These are phyloP conservation scores for Leccinum uliginosum DNA, from an alignment of 768 basidiomycete species.

Conservation along the genomic window DNA sequence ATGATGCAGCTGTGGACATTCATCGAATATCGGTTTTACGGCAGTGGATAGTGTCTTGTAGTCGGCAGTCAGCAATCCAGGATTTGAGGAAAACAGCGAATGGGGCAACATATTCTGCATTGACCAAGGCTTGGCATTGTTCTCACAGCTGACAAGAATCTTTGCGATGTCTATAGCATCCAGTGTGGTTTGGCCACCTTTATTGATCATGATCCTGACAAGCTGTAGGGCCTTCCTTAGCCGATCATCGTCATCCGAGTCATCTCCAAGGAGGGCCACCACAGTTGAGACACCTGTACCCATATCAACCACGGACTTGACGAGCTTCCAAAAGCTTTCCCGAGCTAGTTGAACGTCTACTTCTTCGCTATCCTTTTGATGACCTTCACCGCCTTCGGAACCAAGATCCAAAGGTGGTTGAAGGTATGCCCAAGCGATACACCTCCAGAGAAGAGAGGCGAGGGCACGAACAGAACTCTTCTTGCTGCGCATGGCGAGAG, in stretches of 20 bases:
- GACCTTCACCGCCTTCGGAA: conserved; percentile 24
- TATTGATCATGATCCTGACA: conserved; percentile 53
- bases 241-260: conserved; percentile 35
- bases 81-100: conserved; percentile 51
- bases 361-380: conserved; percentile 14
- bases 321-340: conserved; percentile 43
- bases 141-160: conserved; percentile 35
- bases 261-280: conserved; percentile 47
- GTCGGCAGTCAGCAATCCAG: conserved; percentile 53
- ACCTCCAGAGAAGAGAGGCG: conserved; percentile 61
- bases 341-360: conserved; percentile 27
- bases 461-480: conserved; percentile 63
- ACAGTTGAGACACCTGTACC: conserved; percentile 55
- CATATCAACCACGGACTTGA: conserved; percentile 53
- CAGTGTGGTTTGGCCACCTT: conserved; percentile 45
- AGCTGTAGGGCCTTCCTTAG: conserved; percentile 46
- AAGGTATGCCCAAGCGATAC: conserved; percentile 61
- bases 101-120: conserved; percentile 45
- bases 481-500: conserved; percentile 54
- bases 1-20: conserved; percentile 50
- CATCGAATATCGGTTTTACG: conserved; percentile 51
- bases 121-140: conserved; percentile 39
- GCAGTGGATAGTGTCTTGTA: conserved; percentile 42
- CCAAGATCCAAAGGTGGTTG: conserved; percentile 38
- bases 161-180: conserved; percentile 54